These are phyloP conservation scores for Xylaria cubensis DNA, from an alignment of 495 filamentous ascomycete species.

Conservation along the genomic window DNA sequence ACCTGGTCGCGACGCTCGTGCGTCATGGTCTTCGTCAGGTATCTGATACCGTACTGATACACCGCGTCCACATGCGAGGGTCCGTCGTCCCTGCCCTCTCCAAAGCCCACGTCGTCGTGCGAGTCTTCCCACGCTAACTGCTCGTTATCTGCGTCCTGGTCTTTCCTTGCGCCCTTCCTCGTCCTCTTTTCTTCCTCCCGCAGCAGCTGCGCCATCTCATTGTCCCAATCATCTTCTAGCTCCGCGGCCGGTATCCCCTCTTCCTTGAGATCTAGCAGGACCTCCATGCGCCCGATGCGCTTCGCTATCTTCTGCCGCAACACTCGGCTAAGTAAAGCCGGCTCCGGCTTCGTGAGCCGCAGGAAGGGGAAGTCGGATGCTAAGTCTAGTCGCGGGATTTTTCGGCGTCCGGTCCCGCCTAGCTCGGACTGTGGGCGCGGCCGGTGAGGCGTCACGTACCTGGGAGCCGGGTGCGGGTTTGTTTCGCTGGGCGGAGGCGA, in stretches of 20 bases:
- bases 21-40: conserved; percentile 23
- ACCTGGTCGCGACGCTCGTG: conserved; percentile 39
- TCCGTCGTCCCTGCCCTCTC: neutral
- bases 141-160: too few species aligned
- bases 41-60: conserved; percentile 24
- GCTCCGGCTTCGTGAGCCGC: conserved; percentile 73
- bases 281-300: conserved; percentile 47
- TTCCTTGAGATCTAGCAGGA: conserved; percentile 11
- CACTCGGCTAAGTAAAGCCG: conserved; percentile 60
- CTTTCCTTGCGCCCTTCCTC: conserved; percentile 11
- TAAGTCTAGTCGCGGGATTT: conserved; percentile 65
- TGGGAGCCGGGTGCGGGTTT: conserved; percentile 45
- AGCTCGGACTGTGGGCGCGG: conserved; percentile 52
- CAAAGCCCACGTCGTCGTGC: neutral
- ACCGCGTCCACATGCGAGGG: conserved; percentile 21
- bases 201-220: conserved; percentile 38
- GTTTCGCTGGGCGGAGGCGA: conserved; percentile 33
- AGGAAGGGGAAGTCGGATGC: conserved; percentile 71
- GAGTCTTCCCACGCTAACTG: conserved; percentile 24
- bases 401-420: conserved; percentile 57
- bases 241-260: conserved; percentile 50
- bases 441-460: conserved; percentile 50
- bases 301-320: conserved; percentile 57
- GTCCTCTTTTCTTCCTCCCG: conserved; percentile 10
- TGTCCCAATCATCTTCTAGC: conserved; percentile 67